Percentiles rank a stretch among this genome's conserved stretches.
Conservation (phyloP, 805 yeast species). For the Wickerhamomyces queroliae region DNA sequence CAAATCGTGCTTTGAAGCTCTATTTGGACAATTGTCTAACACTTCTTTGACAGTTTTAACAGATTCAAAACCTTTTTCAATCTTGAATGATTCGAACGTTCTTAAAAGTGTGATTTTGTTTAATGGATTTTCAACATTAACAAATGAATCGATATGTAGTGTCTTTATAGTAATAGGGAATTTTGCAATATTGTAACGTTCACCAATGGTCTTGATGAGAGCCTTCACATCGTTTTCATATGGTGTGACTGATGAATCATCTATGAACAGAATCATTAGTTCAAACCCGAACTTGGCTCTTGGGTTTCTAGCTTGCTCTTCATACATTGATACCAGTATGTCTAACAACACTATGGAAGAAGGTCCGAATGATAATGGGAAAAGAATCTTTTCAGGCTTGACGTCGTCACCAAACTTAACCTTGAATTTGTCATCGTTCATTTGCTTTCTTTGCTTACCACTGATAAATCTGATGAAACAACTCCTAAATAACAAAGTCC, state of each 20-base stretch:
- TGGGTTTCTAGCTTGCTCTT: conserved; percentile 57
- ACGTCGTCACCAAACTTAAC: conserved; percentile 52
- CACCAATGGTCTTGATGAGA: conserved; percentile 12
- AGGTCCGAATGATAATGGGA: conserved; percentile 62
- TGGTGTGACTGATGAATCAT: conserved; percentile 26
- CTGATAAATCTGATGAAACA: conserved; percentile 73
- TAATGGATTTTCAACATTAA: conserved; percentile 22
- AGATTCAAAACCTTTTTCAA: conserved; percentile 7
- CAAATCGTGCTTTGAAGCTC: conserved; percentile 66
- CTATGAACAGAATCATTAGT: conserved; percentile 45
- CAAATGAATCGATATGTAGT: conserved; percentile 35
- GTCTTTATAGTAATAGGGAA: conserved; percentile 35
- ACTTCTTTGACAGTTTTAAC: conserved; percentile 25
- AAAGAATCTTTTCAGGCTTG: conserved; percentile 39
- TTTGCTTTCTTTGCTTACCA: conserved; percentile 74
- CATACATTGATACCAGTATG: conserved; percentile 51
- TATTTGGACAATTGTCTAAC: conserved; percentile 35
- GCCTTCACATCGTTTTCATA: conserved; percentile 10
- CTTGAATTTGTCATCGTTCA: conserved; percentile 65
- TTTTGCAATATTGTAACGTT: conserved; percentile 12
- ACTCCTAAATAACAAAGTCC: conserved; percentile 4
- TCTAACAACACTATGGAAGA: conserved; percentile 68
- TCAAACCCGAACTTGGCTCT: conserved; percentile 66
- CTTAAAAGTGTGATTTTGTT: conserved; percentile 29
- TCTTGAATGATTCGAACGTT: conserved; percentile 10